Conservation (phyloP, 345 rosid species). For the Eucalyptus pumila region DNA sequence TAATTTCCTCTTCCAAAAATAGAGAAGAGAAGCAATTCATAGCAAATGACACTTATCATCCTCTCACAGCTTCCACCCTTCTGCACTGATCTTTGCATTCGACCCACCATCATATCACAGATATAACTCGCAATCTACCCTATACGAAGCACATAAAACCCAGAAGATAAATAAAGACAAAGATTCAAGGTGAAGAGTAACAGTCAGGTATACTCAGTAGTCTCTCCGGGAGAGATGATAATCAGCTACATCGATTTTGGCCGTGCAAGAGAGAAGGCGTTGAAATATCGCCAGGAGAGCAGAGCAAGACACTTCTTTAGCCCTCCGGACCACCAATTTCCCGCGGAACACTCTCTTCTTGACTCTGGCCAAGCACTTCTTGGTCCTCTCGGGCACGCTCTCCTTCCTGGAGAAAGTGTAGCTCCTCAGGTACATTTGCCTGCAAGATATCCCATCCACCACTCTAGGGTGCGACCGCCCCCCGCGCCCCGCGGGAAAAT, state of each 20-base stretch:
- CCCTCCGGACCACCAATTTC: neutral
- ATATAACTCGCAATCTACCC: neutral
- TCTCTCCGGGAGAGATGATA: neutral
- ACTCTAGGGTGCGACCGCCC: neutral
- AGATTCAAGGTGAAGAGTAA: neutral
- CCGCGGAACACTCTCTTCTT: neutral
- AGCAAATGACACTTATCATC: neutral
- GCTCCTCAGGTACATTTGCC: slow-evolving; percentile 42
- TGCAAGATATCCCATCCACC: slow-evolving; percentile 28
- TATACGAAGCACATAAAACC: neutral
- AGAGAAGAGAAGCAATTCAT: neutral
- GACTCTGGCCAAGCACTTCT: slow-evolving; percentile 11
- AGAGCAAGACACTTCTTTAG: slow-evolving; percentile 6
- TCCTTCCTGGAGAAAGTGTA: slow-evolving; percentile 26
- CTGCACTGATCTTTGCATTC: neutral
- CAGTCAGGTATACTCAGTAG: neutral
- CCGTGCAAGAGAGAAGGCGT: slow-evolving; percentile 23
- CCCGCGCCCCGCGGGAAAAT: neutral
- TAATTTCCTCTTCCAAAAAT: neutral
- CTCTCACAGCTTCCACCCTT: neutral
- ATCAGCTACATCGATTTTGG: slow-evolving; percentile 33
- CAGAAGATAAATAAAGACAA: neutral
- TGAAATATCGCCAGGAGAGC: slow-evolving; percentile 22
- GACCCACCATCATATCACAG: neutral
- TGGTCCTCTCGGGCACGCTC: slow-evolving; percentile 10